A percentile compares a stretch with the other conserved stretches of the same genome.
These are phyloP conservation scores for Termitomyces titanicus DNA, from an alignment of 768 basidiomycete genomes.

Conservation along the genomic window DNA sequence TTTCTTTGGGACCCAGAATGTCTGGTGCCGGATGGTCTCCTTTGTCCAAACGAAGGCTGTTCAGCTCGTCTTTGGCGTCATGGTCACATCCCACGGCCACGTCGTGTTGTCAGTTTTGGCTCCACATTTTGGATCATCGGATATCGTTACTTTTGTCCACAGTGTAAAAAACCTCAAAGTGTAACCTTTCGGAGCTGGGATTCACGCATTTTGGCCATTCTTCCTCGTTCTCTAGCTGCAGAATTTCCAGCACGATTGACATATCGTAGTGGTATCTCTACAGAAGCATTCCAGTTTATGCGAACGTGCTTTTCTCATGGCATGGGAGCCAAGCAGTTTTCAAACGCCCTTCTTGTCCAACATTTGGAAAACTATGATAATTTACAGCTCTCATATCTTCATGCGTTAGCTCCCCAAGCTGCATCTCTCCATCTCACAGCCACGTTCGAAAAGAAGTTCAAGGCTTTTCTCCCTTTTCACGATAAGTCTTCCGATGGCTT, in stretches of 20 bases:
- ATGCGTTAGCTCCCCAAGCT: neutral
- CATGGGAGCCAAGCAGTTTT: constrained; percentile 22
- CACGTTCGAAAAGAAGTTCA: neutral
- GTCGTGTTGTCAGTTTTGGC: constrained; percentile 13
- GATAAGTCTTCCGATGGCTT: neutral
- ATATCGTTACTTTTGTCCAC: constrained; percentile 6
- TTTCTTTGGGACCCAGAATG: too few species aligned
- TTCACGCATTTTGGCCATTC: neutral
- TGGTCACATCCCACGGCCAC: constrained; percentile 5
- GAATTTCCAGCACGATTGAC: constrained; percentile 20
- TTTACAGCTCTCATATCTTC: constrained; percentile 11
- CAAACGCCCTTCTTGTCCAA: constrained; percentile 14
- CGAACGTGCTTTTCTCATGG: constrained; percentile 18
- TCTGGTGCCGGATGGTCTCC: neutral
- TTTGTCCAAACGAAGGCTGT: constrained; percentile 11
- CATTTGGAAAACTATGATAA: constrained; percentile 18
- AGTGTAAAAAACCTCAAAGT: neutral
- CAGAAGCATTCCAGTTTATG: constrained; percentile 13
- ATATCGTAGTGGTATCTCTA: constrained; percentile 17
- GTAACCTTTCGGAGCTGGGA: constrained; percentile 11
- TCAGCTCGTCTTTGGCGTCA: constrained; percentile 6
- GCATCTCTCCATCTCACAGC: neutral
- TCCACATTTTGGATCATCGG: constrained; percentile 12
- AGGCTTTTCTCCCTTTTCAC: neutral
- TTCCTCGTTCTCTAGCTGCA: constrained; percentile 4